Evolutionary conservation across 306 rosid species (phyloP).

Genomic region (Quercus bicolor): DNA sequence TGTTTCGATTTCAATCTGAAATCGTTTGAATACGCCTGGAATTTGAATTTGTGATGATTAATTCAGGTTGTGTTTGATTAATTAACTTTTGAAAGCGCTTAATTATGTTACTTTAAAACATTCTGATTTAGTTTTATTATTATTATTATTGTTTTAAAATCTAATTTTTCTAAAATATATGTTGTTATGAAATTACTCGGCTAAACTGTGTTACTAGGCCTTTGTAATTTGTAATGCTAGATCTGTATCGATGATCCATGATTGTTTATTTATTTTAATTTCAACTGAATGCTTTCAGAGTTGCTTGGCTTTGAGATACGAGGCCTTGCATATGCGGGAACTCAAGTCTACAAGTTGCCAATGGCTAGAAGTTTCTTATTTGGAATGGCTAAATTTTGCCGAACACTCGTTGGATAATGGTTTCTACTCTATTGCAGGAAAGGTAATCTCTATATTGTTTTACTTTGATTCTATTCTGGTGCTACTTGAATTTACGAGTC

Average conservation of each 20-base stretch:
- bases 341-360: conserved; percentile 40
- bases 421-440: conserved; percentile 52
- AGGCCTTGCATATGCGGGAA: conserved; percentile 69
- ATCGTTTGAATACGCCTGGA: background rate
- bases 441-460: conserved; percentile 29
- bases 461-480: background rate
- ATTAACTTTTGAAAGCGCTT: background rate
- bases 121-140: background rate
- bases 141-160: background rate
- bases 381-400: conserved; percentile 68
- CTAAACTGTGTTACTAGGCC: background rate
- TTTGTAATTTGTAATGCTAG: background rate
- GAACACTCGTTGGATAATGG: conserved; percentile 55
- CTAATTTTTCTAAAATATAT: background rate
- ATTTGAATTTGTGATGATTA: background rate
- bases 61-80: no score
- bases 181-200: background rate
- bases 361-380: conserved; percentile 54
- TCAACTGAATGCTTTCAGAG: conserved; percentile 39
- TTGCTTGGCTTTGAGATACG: conserved; percentile 88
- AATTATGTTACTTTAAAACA: background rate
- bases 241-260: background rate
- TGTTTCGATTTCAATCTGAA: background rate
- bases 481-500: background rate
- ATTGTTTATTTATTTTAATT: background rate